These are phyloP conservation scores for Chaetothyriales sp. DNA, from an alignment of 2,329 filamentous ascomycete species.

Conservation along the genomic window DNA sequence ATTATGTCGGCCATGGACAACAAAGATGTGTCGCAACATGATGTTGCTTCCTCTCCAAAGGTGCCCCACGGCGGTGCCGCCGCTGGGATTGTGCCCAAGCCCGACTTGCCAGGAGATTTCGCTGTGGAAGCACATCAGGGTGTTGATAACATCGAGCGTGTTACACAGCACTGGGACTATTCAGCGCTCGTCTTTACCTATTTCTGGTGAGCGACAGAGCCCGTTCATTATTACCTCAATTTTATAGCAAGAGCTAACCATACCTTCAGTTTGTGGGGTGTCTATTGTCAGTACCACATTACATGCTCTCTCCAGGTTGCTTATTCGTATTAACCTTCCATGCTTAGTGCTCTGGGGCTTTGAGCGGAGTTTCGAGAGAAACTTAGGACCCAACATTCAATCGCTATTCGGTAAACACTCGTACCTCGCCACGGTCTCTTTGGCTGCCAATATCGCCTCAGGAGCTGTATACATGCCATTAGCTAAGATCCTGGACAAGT, in stretches of 20 bases:
- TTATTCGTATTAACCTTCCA: neutral
- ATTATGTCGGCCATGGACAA: neutral
- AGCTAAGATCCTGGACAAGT: constrained; percentile 49
- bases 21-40: neutral
- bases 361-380: neutral
- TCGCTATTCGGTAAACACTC: neutral
- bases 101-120: neutral
- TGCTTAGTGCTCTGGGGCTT: neutral
- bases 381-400: neutral
- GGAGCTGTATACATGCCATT: neutral
- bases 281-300: neutral
- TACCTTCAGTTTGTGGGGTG: neutral
- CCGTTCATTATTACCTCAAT: neutral
- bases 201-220: neutral
- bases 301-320: neutral
- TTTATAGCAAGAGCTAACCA: neutral
- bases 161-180: neutral
- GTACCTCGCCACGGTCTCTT: neutral
- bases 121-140: neutral
- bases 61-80: neutral
- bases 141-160: neutral
- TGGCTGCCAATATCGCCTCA: neutral
- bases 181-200: neutral
- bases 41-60: neutral
- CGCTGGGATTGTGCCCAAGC: neutral